Conservation (phyloP, 352 stramenopile genomes). For the Peronospora farinosa region DNA sequence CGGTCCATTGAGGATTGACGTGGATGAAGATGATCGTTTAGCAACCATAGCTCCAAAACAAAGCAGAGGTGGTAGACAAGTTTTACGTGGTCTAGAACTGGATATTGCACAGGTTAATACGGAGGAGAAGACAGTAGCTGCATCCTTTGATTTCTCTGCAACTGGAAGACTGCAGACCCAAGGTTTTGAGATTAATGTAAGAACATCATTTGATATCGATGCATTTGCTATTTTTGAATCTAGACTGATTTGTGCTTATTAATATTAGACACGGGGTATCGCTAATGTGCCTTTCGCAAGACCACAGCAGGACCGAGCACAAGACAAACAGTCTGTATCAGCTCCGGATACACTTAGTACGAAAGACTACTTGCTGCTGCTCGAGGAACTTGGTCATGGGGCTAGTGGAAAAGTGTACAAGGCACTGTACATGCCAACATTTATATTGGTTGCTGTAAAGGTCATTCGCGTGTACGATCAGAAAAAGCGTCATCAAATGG, state of each 20-base stretch:
- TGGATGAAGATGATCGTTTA: conserved; percentile 18
- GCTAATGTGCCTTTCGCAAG: conserved; percentile 55
- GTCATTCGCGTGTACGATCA: conserved; percentile 86
- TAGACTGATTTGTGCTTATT: conserved; percentile 5
- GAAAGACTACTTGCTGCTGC: conserved; percentile 57
- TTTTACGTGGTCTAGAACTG: conserved; percentile 44
- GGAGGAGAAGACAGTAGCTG: conserved; percentile 50
- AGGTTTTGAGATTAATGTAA: conserved; percentile 81
- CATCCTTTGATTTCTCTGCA: conserved; percentile 78
- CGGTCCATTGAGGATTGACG: conserved; percentile 44
- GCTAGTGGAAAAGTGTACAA: conserved; percentile 87
- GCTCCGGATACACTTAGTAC: conserved; percentile 31
- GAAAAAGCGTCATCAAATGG: conserved; percentile 85
- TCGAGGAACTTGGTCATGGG: conserved; percentile 75
- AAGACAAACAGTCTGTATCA: conserved; percentile 12
- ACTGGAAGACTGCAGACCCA: conserved; percentile 70
- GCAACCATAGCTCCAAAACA: conserved; percentile 11
- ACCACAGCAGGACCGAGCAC: conserved; percentile 6
- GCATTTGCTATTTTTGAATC: background rate
- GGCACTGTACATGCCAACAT: conserved; percentile 83
- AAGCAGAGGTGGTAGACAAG: conserved; percentile 29
- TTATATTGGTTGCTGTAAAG: conserved; percentile 87
- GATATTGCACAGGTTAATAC: conserved; percentile 60
- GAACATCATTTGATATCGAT: conserved; percentile 2
- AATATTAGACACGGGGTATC: conserved; percentile 65